Evolutionary conservation across 106 monocot species (phyloP), one percentile per base, ranked within the genome.

Genomic region (Gastrodia elata): DNA sequence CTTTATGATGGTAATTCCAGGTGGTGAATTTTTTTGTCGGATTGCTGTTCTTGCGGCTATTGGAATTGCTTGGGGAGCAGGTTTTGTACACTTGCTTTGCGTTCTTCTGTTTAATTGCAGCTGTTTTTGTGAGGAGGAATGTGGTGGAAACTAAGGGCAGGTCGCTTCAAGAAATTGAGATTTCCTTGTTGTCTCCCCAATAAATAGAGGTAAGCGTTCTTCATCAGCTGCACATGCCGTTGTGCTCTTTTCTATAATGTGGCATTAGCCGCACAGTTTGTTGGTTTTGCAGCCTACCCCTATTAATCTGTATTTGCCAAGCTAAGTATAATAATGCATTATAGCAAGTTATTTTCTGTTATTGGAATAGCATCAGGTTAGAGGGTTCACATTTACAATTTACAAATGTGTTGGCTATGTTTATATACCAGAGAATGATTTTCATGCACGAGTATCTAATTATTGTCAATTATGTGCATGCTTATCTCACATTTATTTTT

Each of bases 121-220:
- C 85, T 39, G 65, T 87, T 41, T 98, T 93, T 78, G 93, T 93
- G 77, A 87, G 77, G 78, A 91, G 75, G 76, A 83, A 98, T 85
- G 98, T 98, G 35, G 77, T 98, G 55, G 98, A 98, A 77, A 98
- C 98, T 33, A 98, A 98, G 74, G 98, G 98, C 33, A 98, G 87
- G 71, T 80, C 91, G 36, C 86, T 98, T 64, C 93, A 98, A 64
- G 98, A 98, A 84, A 98, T 98, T 73, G 98, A 98, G 74, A 85
- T 98, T 42, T 83, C 98, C 11, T 84, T 98, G 37, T 83, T 98
- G 9, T 77, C 82, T 73, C 42, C 81, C 49, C 86, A 90, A 16
- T 89, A 88, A 65, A 83, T 89, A 88, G 70, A 83, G 81, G 78
- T 79, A 32, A 32, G 13, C 32, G 14, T 61, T 61, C 28, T 61